Percentiles rank a stretch among this genome's conserved stretches.
Conservation (phyloP, 192 early-diverging fungal species). For the Dissophora globulifera region DNA sequence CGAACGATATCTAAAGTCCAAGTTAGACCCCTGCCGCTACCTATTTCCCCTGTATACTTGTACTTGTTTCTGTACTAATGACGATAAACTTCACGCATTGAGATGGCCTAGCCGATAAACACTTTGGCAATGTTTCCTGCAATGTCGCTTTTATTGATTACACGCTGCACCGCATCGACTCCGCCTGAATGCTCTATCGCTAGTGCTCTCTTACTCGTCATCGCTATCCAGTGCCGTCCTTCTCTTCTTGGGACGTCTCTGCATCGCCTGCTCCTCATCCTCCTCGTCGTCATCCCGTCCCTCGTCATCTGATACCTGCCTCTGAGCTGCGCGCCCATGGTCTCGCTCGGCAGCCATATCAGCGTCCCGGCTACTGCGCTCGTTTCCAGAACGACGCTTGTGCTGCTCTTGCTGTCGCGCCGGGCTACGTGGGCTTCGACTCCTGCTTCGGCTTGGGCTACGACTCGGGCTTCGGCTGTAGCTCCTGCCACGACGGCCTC, state of each 20-base stretch:
- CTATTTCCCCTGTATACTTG: too few relatives aligned
- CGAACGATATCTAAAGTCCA: background rate
- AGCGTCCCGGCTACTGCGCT: constrained; percentile 22
- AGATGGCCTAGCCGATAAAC: too few relatives aligned
- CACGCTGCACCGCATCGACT: too few relatives aligned
- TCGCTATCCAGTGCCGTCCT: constrained; percentile 53
- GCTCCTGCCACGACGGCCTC: constrained; percentile 25
- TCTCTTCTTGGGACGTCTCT: constrained; percentile 50
- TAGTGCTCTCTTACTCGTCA: too few relatives aligned
- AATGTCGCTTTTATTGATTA: too few relatives aligned
- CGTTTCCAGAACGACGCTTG: constrained; percentile 6
- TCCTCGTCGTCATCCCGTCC: constrained; percentile 48
- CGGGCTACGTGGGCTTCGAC: constrained; percentile 17
- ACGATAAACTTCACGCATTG: too few relatives aligned
- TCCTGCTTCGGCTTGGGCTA: constrained; percentile 27
- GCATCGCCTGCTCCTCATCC: constrained; percentile 47
- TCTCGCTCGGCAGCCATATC: constrained; percentile 35
- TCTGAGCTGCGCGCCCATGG: constrained; percentile 13
- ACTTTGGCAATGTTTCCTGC: too few relatives aligned
- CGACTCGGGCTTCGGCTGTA: constrained; percentile 25
- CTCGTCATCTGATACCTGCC: constrained; percentile 21
- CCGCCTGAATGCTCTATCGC: too few relatives aligned
- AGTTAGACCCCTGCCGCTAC: too few relatives aligned
- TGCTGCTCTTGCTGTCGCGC: too few relatives aligned
- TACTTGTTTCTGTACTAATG: too few relatives aligned